Conservation (phyloP, 129 eudicot species). For the Pittosporum tobira region DNA sequence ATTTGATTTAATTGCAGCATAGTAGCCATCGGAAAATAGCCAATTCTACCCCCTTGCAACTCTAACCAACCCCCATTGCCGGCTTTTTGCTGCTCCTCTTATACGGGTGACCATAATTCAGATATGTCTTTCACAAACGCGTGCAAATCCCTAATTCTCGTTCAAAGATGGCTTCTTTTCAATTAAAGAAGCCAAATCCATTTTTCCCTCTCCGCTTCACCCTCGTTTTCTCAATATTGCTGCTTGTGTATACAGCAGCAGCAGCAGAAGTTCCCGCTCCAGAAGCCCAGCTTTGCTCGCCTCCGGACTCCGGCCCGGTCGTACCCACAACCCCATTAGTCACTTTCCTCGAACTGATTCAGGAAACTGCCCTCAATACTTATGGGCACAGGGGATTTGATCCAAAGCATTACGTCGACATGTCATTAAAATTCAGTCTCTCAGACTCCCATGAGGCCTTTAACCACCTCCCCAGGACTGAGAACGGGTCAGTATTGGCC, state of each 20-base stretch:
- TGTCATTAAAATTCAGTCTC: constrained; percentile 57
- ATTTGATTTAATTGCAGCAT: too few relatives aligned
- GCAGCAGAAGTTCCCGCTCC: too few relatives aligned
- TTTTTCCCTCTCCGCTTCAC: too few relatives aligned
- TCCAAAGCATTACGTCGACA: constrained; percentile 66
- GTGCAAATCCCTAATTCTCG: constrained; percentile 11
- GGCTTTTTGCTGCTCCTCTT: too few relatives aligned
- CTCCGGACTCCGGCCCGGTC: constrained; percentile 33
- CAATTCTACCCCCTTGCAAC: too few relatives aligned
- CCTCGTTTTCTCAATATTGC: too few relatives aligned
- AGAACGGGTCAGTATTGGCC: constrained; percentile 46
- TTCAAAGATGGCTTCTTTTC: constrained; percentile 12
- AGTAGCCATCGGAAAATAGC: too few relatives aligned
- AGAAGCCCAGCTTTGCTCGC: too few relatives aligned
- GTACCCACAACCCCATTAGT: constrained; percentile 68
- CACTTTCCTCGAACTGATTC: constrained; percentile 49
- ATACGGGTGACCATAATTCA: too few relatives aligned
- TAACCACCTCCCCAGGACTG: constrained; percentile 24
- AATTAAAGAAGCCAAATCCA: background rate
- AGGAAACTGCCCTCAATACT: constrained; percentile 54
- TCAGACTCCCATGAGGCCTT: constrained; percentile 38
- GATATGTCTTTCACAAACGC: background rate
- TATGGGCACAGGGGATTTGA: constrained; percentile 59
- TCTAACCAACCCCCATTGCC: too few relatives aligned
- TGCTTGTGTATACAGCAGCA: too few relatives aligned